These are phyloP conservation scores for Neonectria ditissima DNA, from an alignment of 2,329 filamentous ascomycete genomes.

Conservation along the genomic window DNA sequence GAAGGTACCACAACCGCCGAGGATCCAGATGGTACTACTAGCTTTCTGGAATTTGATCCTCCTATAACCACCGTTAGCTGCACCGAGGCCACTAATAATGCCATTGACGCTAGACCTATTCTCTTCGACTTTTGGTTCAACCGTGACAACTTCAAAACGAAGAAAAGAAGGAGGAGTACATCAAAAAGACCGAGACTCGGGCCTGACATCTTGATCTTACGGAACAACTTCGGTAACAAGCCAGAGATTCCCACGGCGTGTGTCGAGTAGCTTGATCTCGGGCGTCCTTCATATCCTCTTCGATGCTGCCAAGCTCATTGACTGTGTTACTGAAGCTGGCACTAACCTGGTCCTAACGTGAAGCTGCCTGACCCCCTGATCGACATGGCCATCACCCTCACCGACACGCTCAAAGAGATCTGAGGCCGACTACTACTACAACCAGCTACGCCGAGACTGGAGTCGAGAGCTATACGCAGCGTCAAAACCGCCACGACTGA, in stretches of 20 bases:
- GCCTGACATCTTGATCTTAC: constrained; percentile 17
- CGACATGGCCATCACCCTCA: constrained; percentile 16
- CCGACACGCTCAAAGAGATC: constrained; percentile 30
- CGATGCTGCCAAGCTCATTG: constrained; percentile 7
- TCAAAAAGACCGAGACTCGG: constrained; percentile 16
- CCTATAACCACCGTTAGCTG: constrained; percentile 8
- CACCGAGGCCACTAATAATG: constrained; percentile 8
- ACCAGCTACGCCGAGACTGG: not conserved
- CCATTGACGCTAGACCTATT: constrained; percentile 9
- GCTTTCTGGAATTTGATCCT: constrained; percentile 12
- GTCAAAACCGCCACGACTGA: constrained; percentile 17
- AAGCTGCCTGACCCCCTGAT: constrained; percentile 23
- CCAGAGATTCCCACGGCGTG: constrained; percentile 14
- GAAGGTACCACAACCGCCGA: not conserved
- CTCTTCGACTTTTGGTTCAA: constrained; percentile 24
- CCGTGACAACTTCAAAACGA: constrained; percentile 21
- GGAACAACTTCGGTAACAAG: constrained; percentile 21
- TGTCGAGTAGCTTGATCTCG: constrained; percentile 23
- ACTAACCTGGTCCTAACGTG: constrained; percentile 10
- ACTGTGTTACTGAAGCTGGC: constrained; percentile 7
- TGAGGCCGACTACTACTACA: not conserved
- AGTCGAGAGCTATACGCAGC: constrained; percentile 8
- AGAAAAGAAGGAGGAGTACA: constrained; percentile 20
- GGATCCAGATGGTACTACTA: not conserved
- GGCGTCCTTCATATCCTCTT: constrained; percentile 10